Evolutionary conservation across 768 basidiomycete genomes (phyloP), one percentile per base, ranked within the genome.

Genomic region (Scleroderma citrinum): DNA sequence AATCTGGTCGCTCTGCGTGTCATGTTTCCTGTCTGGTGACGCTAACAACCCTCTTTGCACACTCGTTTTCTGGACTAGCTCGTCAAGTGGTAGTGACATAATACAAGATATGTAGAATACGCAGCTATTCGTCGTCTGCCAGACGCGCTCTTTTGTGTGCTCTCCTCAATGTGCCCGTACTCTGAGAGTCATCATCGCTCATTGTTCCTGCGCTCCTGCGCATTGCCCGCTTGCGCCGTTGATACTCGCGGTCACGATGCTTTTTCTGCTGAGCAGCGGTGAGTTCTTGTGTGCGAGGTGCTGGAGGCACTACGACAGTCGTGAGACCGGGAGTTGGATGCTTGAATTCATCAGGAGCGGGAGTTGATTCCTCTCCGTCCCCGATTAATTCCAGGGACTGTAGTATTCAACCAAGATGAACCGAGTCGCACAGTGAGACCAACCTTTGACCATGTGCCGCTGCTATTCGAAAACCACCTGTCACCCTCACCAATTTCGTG

Each of bases 391-490:
- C 88, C 20, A 91, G 69, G 21, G 88, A 87, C 88, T 91, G 54
- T 5, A 37, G 10, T 41, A n/a, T n/a, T 34, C 36, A 45, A 51
- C 41, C 50, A 7, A 49, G 34, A 32, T 46, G 49, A 56, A 46
- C 29, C 49, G 48, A 26, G n/a, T 30, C 34, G 47, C 44, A 7
- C 35, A 38, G 16, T 46, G 42, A 45, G 49, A 49, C 58, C 41
- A 58, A 84, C 89, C 77, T 85, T 90, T 62, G 79, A 78, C 65
- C 78, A 81, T 2, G 89, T 89, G 26, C 78, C 60, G 56, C 88
- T 91, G 67, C 88, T 91, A 50, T 75, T 84, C 2, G 89, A 89
- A 67, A 92, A 92, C 53, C 91, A 71, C 41, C 90, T 76, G 60
- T 92, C 90, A 12, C 76, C 70, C 49, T 92, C 90, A 52, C 76